Conservation (phyloP, 352 stramenopile species). For the Sclerospora graminicola region DNA sequence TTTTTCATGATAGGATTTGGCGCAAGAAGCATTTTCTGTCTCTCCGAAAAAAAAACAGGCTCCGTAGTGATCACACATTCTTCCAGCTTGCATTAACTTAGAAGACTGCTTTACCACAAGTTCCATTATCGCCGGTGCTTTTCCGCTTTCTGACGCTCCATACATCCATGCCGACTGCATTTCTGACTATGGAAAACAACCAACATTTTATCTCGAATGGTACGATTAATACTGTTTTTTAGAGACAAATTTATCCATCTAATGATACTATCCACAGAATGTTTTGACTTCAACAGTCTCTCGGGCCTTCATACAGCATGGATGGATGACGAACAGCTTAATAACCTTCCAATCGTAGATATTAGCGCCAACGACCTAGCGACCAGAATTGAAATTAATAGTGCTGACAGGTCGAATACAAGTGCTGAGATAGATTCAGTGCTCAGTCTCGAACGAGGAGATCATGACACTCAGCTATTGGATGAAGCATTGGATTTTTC, state of each 20-base stretch:
- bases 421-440: conserved; percentile 23
- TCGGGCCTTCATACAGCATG: conserved; percentile 25
- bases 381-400: conserved; percentile 17
- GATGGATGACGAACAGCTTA: conserved; percentile 43
- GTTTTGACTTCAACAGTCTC: conserved; percentile 18
- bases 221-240: too few relatives aligned
- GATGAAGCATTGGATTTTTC: conserved; percentile 23
- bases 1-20: too few relatives aligned
- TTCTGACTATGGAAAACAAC: too few relatives aligned
- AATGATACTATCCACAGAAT: conserved; percentile 10
- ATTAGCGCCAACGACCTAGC: conserved; percentile 20
- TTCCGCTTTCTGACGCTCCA: too few relatives aligned
- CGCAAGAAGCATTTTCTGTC: too few relatives aligned
- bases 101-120: too few relatives aligned
- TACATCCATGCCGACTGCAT: too few relatives aligned
- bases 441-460: conserved; percentile 22
- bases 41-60: too few relatives aligned
- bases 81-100: too few relatives aligned
- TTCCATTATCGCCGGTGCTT: too few relatives aligned
- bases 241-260: not conserved
- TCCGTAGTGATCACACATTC: too few relatives aligned
- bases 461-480: conserved; percentile 18
- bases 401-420: conserved; percentile 4
- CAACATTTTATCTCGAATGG: too few relatives aligned
- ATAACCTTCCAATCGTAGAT: conserved; percentile 20